Evolutionary conservation across 2,329 filamentous ascomycete genomes (phyloP), one percentile per base, ranked within the genome.

Genomic region (Truncatella angustata): DNA sequence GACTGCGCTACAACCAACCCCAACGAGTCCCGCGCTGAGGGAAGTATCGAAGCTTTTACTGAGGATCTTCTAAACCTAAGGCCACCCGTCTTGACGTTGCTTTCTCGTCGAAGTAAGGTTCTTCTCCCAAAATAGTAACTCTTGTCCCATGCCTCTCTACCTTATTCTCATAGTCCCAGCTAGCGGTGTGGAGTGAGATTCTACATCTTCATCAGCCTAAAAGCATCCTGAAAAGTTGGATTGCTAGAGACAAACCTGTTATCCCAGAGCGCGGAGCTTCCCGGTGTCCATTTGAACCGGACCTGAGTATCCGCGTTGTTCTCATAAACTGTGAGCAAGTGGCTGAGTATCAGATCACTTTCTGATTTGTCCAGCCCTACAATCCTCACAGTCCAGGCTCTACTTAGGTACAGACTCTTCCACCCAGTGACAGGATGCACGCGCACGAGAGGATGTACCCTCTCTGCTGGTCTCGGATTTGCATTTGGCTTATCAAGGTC

Each of bases 301-400:
- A 82, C 72, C 60, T 84, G 80, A 46, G 83, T 83, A 62, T 84
- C 81, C 10, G 80, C 69, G 42, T 81, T 80, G 56, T 73, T 73
- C 62, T 83, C 79, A 61, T 77, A 83, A 3, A 83, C 78, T 62
- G 80, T 72, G 55, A 68, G 82, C 40, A 84, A 62, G 55, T 82
- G 82, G 14, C 73, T 71, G 49, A 85, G 64, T n/a, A 84, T 77
- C 6, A 78, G 46, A 61, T 84, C 81, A 14, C 37, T 42, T 20
- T 42, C 37, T 14, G 10, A 5, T 4, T 14, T 5, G 5, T 42
- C 37, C 7, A 42, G 20, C 16, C 37, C 37, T 6, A 21, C 37
- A 42, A 42, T 42, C 4, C 18, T 5, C 16, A 9, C 71, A 0
- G 80, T 83, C 71, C 82, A 77, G 3, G 75, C 70, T 20, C 78